Conservation (phyloP, 2,329 filamentous ascomycete genomes). For the Taxawa tesnikishii region DNA sequence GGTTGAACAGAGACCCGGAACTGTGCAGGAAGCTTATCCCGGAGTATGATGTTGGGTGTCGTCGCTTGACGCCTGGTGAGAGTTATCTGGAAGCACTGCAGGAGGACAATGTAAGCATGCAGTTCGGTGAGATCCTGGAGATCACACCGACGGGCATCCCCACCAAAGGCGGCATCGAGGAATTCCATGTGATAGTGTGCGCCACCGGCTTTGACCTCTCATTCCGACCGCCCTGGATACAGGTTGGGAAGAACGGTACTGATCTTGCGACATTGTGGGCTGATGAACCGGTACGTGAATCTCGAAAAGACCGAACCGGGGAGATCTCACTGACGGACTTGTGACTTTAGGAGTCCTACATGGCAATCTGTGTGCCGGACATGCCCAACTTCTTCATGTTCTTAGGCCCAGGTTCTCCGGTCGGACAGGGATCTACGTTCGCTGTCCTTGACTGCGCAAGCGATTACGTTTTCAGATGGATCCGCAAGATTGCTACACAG, state of each 20-base stretch:
- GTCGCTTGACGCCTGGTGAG: slow-evolving; percentile 32
- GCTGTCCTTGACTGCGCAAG: slow-evolving; percentile 11
- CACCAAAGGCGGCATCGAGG: slow-evolving; percentile 44
- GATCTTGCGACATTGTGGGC: too few species aligned
- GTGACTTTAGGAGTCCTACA: slow-evolving; percentile 11
- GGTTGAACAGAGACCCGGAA: slow-evolving; percentile 40
- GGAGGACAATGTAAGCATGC: slow-evolving; percentile 20
- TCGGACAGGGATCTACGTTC: too few species aligned
- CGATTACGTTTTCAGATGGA: slow-evolving; percentile 18
- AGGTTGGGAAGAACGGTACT: too few species aligned
- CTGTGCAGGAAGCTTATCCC: slow-evolving; percentile 22
- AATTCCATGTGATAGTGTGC: slow-evolving; percentile 32
- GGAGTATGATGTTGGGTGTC: slow-evolving; percentile 27
- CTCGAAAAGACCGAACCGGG: too few species aligned
- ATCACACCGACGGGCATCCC: slow-evolving; percentile 44
- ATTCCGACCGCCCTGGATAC: slow-evolving; percentile 32
- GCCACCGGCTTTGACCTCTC: slow-evolving; percentile 23
- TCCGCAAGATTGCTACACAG: slow-evolving; percentile 17
- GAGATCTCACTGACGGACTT: too few species aligned
- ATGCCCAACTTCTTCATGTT: slow-evolving; percentile 3
- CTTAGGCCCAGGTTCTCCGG: too few species aligned
- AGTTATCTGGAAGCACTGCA: slow-evolving; percentile 25
- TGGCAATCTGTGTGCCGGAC: slow-evolving; percentile 13
- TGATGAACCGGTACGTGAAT: too few species aligned
- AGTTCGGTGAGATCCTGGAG: slow-evolving; percentile 44